These are phyloP conservation scores for Plasmodium berghei DNA, from an alignment of 169 alveolate species.

Conservation along the genomic window DNA sequence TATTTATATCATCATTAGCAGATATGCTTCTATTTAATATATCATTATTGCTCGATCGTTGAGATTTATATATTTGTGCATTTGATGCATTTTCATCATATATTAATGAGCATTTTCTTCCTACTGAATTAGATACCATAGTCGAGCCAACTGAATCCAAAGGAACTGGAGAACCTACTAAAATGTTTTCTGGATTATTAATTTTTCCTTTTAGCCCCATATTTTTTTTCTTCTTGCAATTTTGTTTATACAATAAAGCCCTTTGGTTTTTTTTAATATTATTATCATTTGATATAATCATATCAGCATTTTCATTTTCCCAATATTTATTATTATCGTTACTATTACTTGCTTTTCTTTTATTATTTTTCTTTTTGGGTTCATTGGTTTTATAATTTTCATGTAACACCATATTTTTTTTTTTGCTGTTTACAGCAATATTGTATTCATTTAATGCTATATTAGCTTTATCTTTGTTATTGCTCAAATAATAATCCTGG, in stretches of 20 bases:
- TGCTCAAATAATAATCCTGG: not conserved
- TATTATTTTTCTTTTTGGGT: slow-evolving; percentile 15
- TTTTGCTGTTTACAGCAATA: not conserved
- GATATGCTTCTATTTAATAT: not conserved
- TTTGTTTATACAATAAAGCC: slow-evolving; percentile 5
- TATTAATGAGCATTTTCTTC: slow-evolving; percentile 6
- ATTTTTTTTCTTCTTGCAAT: slow-evolving; percentile 22
- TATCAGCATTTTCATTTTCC: slow-evolving; percentile 3
- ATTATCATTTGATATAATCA: slow-evolving; percentile 10
- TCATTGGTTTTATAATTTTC: slow-evolving; percentile 8
- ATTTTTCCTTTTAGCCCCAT: slow-evolving; percentile 6
- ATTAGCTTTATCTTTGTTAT: slow-evolving; percentile 3
- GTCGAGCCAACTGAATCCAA: not conserved
- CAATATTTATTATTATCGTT: not conserved
- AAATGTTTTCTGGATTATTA: slow-evolving; percentile 20
- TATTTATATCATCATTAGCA: slow-evolving; percentile 22
- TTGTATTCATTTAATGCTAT: not conserved
- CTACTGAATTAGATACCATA: not conserved
- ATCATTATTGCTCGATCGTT: slow-evolving; percentile 13
- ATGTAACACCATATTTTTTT: not conserved
- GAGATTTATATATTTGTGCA: not conserved
- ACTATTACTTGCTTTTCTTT: not conserved
- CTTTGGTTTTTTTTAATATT: not conserved
- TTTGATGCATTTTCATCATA: slow-evolving; percentile 1
- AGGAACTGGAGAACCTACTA: slow-evolving; percentile 6